Conservation (phyloP, 2,329 filamentous ascomycete genomes). For the Triangularia verruculosa region DNA sequence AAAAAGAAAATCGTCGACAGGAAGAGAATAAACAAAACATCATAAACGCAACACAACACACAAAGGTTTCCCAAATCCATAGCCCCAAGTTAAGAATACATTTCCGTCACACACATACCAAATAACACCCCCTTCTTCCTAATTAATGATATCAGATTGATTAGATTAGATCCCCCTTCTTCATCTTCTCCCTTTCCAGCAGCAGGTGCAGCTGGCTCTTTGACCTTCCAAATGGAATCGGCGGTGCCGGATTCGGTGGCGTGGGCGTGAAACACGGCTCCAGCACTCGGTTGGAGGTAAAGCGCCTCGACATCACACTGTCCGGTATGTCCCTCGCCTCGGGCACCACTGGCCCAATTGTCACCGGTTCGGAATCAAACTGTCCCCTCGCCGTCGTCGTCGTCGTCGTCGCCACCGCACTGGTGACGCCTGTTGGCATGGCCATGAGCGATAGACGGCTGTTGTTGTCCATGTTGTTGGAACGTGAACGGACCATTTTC, state of each 20-base stretch:
- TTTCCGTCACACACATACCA: no score
- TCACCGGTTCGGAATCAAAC: slow-evolving; percentile 30
- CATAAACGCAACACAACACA: no score
- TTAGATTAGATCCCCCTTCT: background rate
- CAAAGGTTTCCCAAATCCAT: no score
- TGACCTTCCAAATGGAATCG: slow-evolving; percentile 53
- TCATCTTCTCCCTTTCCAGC: slow-evolving; percentile 38
- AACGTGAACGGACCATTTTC: slow-evolving; percentile 20
- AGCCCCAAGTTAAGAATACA: no score
- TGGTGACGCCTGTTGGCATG: slow-evolving; percentile 9
- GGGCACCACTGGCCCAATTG: slow-evolving; percentile 17
- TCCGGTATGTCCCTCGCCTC: slow-evolving; percentile 27
- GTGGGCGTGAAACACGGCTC: slow-evolving; percentile 46
- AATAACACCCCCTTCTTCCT: background rate
- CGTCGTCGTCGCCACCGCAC: slow-evolving; percentile 23
- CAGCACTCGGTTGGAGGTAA: slow-evolving; percentile 31
- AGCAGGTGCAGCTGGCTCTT: slow-evolving; percentile 59
- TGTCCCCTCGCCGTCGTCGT: slow-evolving; percentile 27
- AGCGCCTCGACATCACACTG: slow-evolving; percentile 20
- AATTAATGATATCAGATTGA: no score
- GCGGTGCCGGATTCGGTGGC: slow-evolving; percentile 43
- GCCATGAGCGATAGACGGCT: slow-evolving; percentile 14
- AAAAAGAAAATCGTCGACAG: no score
- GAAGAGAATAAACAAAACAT: no score
- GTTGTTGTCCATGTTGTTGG: slow-evolving; percentile 19